Percentiles rank a stretch among this genome's conserved stretches.
Evolutionary conservation across 768 basidiomycete genomes (phyloP).

Genomic region (Collybia nuda): DNA sequence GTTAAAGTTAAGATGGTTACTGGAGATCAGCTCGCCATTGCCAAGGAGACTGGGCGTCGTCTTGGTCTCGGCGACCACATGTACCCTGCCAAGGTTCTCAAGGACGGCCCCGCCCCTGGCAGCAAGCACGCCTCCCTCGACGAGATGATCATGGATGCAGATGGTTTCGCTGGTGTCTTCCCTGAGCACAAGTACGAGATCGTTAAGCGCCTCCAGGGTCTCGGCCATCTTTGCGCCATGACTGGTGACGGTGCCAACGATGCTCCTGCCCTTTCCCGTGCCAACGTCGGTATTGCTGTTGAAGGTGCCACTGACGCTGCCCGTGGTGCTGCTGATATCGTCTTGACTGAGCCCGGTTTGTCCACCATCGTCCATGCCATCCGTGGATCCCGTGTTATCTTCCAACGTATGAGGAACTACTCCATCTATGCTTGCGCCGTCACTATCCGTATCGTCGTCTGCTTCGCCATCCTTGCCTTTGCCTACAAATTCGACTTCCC

Average conservation of each 20-base stretch:
- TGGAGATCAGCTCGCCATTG: constrained; percentile 99
- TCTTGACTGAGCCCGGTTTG: constrained; percentile 96
- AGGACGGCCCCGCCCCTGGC: constrained; percentile 90
- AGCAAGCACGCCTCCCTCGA: constrained; percentile 83
- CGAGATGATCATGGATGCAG: constrained; percentile 99
- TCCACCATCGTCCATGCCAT: constrained; percentile 99
- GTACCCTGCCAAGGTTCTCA: constrained; percentile 99
- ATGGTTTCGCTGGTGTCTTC: constrained; percentile 99
- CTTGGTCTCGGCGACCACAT: constrained; percentile 98
- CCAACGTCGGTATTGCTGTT: constrained; percentile 99
- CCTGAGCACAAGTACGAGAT: constrained; percentile 99
- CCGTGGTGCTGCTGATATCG: constrained; percentile 97
- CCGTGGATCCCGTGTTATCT: constrained; percentile 96
- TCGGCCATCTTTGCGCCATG: constrained; percentile 97
- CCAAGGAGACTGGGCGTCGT: constrained; percentile 98
- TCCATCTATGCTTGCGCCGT: constrained; percentile 95
- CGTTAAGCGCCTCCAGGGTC: constrained; percentile 95
- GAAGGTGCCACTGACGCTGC: constrained; percentile 99
- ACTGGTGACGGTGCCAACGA: constrained; percentile 99
- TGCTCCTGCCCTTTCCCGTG: constrained; percentile 95
- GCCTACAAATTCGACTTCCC: constrained; percentile 99
- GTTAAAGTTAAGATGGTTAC: constrained; percentile 99
- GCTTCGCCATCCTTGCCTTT: constrained; percentile 94
- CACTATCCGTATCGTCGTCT: constrained; percentile 98
- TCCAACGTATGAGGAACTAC: constrained; percentile 99